phyloP scores from a whole-genome alignment of 1,284 basidiomycete genomes.

The Cutaneotrichosporon sp. region DNA sequence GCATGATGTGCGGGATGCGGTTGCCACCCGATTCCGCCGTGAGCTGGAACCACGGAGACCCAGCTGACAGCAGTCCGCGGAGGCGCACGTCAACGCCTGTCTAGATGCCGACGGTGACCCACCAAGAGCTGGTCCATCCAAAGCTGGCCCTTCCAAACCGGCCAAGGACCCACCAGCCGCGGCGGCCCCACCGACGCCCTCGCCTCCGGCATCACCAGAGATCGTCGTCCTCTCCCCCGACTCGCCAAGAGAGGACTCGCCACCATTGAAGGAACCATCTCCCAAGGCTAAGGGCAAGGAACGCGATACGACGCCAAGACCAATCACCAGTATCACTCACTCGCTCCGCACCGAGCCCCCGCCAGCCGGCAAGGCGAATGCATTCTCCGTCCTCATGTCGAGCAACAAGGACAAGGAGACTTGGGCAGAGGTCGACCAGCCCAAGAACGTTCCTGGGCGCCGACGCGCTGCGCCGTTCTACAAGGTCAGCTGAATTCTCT shows the following conservation, averaged over 20 bases:
- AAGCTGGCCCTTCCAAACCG: not conserved
- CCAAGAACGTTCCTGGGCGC: conserved; percentile 30
- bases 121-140: not conserved
- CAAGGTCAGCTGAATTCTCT: conserved; percentile 61
- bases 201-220: not conserved
- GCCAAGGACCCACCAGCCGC: not conserved
- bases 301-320: conserved; percentile 13
- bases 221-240: not conserved
- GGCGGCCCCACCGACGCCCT: not conserved
- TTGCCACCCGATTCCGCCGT: not conserved
- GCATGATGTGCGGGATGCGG: conserved; percentile 11
- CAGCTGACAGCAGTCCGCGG: conserved; percentile 32
- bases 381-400: conserved; percentile 80
- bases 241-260: not conserved
- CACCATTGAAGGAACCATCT: not conserved
- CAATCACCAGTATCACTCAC: conserved; percentile 33
- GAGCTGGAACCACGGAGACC: not conserved
- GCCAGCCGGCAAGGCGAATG: conserved; percentile 52
- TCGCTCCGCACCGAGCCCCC: conserved; percentile 18
- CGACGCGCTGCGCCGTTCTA: conserved; percentile 82
- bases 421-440: conserved; percentile 72
- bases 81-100: conserved; percentile 52
- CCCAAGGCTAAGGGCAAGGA: not conserved
- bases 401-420: conserved; percentile 74
- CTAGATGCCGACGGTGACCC: conserved; percentile 32